Base-by-base conservation (phyloP, 108 stramenopile species). In the Discostella stelligeroides region DNA sequence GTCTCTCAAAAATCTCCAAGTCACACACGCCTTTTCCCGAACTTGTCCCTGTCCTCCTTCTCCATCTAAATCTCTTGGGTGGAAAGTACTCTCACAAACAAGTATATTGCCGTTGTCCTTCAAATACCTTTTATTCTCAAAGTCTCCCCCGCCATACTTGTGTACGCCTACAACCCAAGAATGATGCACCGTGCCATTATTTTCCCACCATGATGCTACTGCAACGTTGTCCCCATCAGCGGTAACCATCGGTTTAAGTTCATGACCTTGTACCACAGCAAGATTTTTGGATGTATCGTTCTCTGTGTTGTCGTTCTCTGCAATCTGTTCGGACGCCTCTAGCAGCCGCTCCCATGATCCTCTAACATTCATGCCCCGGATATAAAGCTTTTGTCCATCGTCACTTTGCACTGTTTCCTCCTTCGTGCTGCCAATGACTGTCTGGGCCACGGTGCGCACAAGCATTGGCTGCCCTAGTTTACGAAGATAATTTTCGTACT, bases 131-230 rank as follows among this genome's bases (percentile, higher is more conserved):
- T 59, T 73, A 66, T 87, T 90, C 68, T 88, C 87, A 83, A 92
- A 92, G 47, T 82, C 78, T 14, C 92, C 92, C 14, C 79, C 79
- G 28, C 87, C 86, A 50, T 92, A 90, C 72, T 88, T 90, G 24
- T 75, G 75, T 3, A 86, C 87, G 39, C 92, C 92, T 20, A 85
- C 79, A 49, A 92, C 70, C 86, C 86, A 89, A 13, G 89, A 90
- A 24, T 77, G 65, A 67, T 92, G 92, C 11, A 89, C 81, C 6
- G 61, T 76, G 4, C 92, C 92, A 11, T 79, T 48, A 27, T 84
- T 57, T 71, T 90, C 92, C 92, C 92, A 92, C 92, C 92, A 92
- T 0, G 86, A 72, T 55, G 89, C 92, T 20, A 82, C 86, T 56
- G 82, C 58, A 0, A 90, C 92, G 14, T 65, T 51, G 63, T 92